Evolutionary conservation across 169 alveolate species (phyloP), one percentile per base, ranked within the genome.

Genomic region (Plasmodium coatneyi): DNA sequence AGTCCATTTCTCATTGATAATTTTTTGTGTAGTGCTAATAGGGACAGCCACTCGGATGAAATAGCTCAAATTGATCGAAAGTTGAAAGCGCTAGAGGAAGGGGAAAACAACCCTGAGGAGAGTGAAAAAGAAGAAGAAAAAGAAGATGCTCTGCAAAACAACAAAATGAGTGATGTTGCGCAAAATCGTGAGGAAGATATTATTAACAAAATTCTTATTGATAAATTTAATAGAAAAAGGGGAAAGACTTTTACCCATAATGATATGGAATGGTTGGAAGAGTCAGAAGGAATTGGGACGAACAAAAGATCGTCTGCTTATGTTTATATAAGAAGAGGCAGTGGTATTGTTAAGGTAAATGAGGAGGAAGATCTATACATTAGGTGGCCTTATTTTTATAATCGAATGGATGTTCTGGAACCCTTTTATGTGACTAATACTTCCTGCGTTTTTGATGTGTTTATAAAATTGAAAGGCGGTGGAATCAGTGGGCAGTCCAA

Each of bases 401-500:
- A 96, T 84, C 92, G 98, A 97, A 96, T 96, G 95, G 98, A 97
- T 71, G 98, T 96, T 4, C 41, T 97, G 72, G 98, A 97, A 84
- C 98, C 98, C 12, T 95, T 97, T 49, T 93, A 94, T 72, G 32
- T 96, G 34, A 92, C 98, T 0, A 96, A 96, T 30, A 96, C 97
- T 16, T 96, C 97, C 14, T 96, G 98, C 7, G 76, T 97, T 0
- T 97, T 92, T 72, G 98, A 97, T 90, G 95, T 97, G 14, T 97
- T 92, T 93, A 95, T 97, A 34, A 92, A 93, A 41, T 93, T 95
- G 70, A 91, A 95, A 78, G 98, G 98, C 1, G 98, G 98, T 4
- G 98, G 98, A 7, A 72, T 96, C 79, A 95, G 98, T 32, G 98
- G 98, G 3, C 98, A 97, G 84, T 95, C 98, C 5, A 86, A 95